These are phyloP conservation scores for Fragaria nilgerrensis DNA, from an alignment of 306 rosid genomes.

Conservation along the genomic window DNA sequence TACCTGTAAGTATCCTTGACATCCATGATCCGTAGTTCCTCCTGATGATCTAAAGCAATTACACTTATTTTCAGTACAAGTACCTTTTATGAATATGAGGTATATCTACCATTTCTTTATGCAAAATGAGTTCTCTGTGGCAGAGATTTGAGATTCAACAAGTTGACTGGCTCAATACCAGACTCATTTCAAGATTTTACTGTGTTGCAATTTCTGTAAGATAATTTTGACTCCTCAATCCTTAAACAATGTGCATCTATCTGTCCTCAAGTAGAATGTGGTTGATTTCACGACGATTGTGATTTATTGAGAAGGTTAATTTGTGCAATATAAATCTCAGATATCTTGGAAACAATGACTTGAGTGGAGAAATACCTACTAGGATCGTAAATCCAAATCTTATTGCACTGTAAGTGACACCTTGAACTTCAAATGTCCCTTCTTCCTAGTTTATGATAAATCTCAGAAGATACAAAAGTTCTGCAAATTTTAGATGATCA, in stretches of 20 bases:
- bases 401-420: slow-evolving; percentile 33
- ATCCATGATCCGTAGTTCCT: neutral
- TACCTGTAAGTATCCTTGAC: slow-evolving; percentile 23
- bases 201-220: slow-evolving; percentile 32
- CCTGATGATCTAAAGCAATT: neutral
- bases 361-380: slow-evolving; percentile 33
- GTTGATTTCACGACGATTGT: neutral
- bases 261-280: neutral
- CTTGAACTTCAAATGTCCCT: slow-evolving; percentile 10
- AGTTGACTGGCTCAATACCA: slow-evolving; percentile 34
- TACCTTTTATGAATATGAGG: neutral
- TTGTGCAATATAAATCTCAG: slow-evolving; percentile 15
- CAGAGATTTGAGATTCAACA: slow-evolving; percentile 42
- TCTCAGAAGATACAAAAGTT: neutral
- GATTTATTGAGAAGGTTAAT: slow-evolving; percentile 6
- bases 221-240: neutral
- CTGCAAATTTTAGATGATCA: neutral
- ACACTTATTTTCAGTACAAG: neutral
- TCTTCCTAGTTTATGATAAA: neutral
- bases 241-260: neutral
- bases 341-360: slow-evolving; percentile 36
- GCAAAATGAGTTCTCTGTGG: neutral
- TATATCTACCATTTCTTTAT: neutral
- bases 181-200: slow-evolving; percentile 31
- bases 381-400: slow-evolving; percentile 27